Evolutionary conservation across 202 grass and related monocot species (phyloP).

Genomic region (Carex sylvatica): DNA sequence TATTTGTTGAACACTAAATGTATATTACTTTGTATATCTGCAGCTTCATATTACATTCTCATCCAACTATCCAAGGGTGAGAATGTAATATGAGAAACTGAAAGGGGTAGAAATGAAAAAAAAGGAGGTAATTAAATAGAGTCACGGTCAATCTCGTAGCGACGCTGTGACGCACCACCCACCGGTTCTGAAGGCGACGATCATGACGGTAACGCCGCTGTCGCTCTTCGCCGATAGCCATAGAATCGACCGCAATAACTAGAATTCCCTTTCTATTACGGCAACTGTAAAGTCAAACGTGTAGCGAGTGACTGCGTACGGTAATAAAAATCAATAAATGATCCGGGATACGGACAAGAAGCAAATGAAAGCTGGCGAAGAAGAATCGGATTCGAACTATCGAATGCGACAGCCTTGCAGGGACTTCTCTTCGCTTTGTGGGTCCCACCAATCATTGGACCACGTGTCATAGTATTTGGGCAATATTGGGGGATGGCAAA

Average conservation of each 20-base stretch:
- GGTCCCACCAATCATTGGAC: constrained; percentile 29
- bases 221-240: background rate
- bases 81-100: background rate
- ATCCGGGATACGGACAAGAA: background rate
- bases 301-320: background rate
- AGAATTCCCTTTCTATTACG: background rate
- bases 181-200: constrained; percentile 4
- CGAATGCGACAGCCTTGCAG: background rate
- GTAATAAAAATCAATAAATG: background rate
- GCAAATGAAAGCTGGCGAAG: background rate
- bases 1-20: background rate
- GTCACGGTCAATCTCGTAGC: background rate
- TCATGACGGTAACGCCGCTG: constrained; percentile 5
- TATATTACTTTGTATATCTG: background rate
- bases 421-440: background rate
- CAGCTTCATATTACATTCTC: background rate
- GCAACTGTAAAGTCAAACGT: background rate
- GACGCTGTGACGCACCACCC: constrained; percentile 2
- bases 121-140: background rate
- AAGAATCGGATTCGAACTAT: background rate
- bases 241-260: constrained; percentile 4
- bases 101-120: background rate
- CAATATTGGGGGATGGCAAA: background rate
- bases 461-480: background rate
- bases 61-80: too few species aligned